Percentiles rank a stretch among this genome's conserved stretches.
phyloP scores from a whole-genome alignment of 495 filamentous ascomycete species.

The Penicillium dipodomyicola region DNA sequence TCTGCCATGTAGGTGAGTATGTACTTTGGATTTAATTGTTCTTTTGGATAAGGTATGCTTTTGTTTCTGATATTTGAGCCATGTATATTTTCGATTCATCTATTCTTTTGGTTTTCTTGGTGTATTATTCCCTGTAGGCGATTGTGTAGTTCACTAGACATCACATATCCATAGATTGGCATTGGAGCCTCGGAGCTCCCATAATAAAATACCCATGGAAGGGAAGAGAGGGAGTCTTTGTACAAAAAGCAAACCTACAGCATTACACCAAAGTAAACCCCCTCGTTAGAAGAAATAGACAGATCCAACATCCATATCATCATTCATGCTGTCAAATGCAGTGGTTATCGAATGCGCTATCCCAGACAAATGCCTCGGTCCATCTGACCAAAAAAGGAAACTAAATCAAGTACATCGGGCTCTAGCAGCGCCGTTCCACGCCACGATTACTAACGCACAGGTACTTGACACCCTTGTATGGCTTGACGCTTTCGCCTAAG shows the following conservation, averaged over 20 bases:
- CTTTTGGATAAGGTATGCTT: not conserved
- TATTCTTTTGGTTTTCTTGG: not conserved
- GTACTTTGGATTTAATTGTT: not conserved
- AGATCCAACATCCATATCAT: constrained; percentile 3
- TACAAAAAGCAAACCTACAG: not conserved
- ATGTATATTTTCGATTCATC: not conserved
- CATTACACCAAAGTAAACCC: not conserved
- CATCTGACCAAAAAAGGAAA: not conserved
- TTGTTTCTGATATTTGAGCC: not conserved
- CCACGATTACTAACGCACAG: constrained; percentile 83
- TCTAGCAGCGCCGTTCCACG: constrained; percentile 60
- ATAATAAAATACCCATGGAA: no score
- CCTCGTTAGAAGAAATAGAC: not conserved
- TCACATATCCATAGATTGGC: not conserved
- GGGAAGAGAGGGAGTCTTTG: no score
- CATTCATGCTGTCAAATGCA: constrained; percentile 10
- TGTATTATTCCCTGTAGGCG: not conserved
- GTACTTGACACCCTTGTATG: constrained; percentile 99
- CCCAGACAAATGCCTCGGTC: not conserved
- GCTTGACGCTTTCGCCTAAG: constrained; percentile 81
- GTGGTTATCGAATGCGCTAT: constrained; percentile 4
- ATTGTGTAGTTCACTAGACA: not conserved
- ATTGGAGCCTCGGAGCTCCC: not conserved
- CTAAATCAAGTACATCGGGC: not conserved
- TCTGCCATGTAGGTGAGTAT: not conserved